Evolutionary conservation across 345 rosid genomes (phyloP).

Genomic region (Aurinia saxatilis): DNA sequence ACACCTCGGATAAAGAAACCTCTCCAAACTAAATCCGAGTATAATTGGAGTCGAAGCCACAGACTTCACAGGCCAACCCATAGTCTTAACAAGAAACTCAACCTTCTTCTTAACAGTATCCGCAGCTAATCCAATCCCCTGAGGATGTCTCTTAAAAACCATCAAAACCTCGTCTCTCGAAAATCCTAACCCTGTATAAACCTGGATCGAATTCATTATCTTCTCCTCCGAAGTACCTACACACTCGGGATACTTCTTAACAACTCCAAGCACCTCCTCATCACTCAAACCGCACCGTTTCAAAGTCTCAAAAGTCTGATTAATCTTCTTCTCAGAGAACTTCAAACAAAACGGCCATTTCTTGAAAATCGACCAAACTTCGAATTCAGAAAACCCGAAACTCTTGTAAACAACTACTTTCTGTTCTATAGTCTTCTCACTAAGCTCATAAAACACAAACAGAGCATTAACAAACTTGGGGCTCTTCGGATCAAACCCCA

Average conservation of each 20-base stretch:
- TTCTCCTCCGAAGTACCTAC: constrained; percentile 30
- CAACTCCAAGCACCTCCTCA: neutral
- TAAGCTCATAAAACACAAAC: neutral
- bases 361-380: constrained; percentile 18
- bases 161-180: constrained; percentile 24
- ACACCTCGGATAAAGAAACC: constrained; percentile 31
- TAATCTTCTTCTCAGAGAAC: constrained; percentile 28
- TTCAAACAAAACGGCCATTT: constrained; percentile 23
- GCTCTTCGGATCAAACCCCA: constrained; percentile 27
- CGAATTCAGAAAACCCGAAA: constrained; percentile 30
- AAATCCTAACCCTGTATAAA: constrained; percentile 25
- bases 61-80: constrained; percentile 28
- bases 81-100: constrained; percentile 35
- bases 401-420: constrained; percentile 10
- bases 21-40: constrained; percentile 29
- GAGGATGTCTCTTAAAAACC: constrained; percentile 18
- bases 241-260: constrained; percentile 15
- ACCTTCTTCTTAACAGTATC: constrained; percentile 13
- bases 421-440: constrained; percentile 14
- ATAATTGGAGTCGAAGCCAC: constrained; percentile 14
- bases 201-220: constrained; percentile 13
- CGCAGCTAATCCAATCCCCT: constrained; percentile 17
- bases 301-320: constrained; percentile 7
- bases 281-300: neutral
- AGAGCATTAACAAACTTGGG: constrained; percentile 30